A percentile compares a stretch with the other conserved stretches of the same genome.
Evolutionary conservation across 2,329 filamentous ascomycete species (phyloP).

Genomic region (Metarhizium rileyi): DNA sequence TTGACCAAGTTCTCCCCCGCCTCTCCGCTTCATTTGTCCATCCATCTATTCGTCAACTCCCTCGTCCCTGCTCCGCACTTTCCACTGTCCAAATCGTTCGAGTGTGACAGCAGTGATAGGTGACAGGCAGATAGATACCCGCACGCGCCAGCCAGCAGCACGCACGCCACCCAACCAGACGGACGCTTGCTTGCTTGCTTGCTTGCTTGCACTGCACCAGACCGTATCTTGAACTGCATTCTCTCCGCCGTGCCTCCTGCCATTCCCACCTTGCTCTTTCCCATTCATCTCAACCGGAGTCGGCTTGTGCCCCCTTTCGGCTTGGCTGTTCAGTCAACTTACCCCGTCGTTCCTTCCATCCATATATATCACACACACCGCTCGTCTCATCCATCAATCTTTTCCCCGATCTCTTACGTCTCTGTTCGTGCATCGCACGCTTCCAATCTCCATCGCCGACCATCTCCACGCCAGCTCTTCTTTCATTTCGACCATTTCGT

Average conservation of each 20-base stretch:
- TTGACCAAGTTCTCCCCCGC: not conserved
- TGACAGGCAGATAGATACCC: too few relatives aligned
- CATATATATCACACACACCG: not conserved
- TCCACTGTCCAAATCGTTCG: too few relatives aligned
- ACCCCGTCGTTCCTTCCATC: not conserved
- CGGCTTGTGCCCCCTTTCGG: not conserved
- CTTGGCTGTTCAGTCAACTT: not conserved
- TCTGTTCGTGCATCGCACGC: not conserved
- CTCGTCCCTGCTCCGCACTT: not conserved
- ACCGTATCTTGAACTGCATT: too few relatives aligned
- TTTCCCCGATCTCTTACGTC: not conserved
- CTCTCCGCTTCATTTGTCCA: too few relatives aligned
- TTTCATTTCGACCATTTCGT: not conserved
- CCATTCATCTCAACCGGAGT: constrained; percentile 1
- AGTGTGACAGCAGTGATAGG: too few relatives aligned
- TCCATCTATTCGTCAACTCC: not conserved
- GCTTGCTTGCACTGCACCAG: too few relatives aligned
- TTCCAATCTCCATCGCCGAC: not conserved
- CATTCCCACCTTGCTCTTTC: constrained; percentile 1
- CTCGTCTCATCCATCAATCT: not conserved
- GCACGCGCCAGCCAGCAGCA: too few relatives aligned
- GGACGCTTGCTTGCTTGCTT: too few relatives aligned
- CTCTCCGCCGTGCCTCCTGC: not conserved
- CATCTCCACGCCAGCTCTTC: not conserved
- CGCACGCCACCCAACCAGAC: not conserved